Evolutionary conservation across 768 basidiomycete species (phyloP).

Genomic region (Austroboletus festivus): DNA sequence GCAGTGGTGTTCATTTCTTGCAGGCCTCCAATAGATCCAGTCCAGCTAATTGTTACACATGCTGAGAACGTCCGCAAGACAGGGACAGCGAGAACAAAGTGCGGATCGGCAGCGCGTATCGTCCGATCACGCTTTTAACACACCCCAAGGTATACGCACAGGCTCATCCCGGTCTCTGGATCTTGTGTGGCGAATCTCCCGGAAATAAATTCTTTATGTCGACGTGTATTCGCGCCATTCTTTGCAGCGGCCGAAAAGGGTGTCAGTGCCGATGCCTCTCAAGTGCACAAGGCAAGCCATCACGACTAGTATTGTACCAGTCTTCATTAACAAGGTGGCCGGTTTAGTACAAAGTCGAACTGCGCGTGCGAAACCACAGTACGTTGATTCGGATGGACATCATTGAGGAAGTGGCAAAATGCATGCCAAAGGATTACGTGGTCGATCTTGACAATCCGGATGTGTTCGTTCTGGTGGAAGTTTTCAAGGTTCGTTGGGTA

Average conservation of each 20-base stretch:
- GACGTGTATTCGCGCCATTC: conserved; percentile 49
- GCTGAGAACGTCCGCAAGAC: conserved; percentile 59
- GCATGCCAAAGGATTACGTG: conserved; percentile 62
- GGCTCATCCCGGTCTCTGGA: conserved; percentile 67
- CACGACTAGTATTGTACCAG: not conserved
- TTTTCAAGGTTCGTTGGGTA: conserved; percentile 69
- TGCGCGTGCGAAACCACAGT: conserved; percentile 74
- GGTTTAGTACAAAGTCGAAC: conserved; percentile 75
- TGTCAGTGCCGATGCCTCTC: conserved; percentile 10
- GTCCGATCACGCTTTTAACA: not conserved
- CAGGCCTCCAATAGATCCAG: conserved; percentile 73
- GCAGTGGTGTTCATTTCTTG: conserved; percentile 80
- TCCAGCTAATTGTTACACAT: conserved; percentile 62
- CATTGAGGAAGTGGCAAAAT: conserved; percentile 66
- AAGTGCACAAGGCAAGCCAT: conserved; percentile 43
- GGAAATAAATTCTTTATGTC: conserved; percentile 66
- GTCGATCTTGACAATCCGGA: conserved; percentile 70
- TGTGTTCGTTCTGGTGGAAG: conserved; percentile 73
- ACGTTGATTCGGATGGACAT: conserved; percentile 56
- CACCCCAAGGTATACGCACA: conserved; percentile 56
- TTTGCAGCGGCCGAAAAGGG: conserved; percentile 42
- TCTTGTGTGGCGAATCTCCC: conserved; percentile 65
- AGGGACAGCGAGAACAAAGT: conserved; percentile 68
- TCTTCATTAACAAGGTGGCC: not conserved
- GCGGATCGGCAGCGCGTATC: conserved; percentile 4